Evolutionary conservation across 179 eudicot genomes (phyloP).

Genomic region (Amaranthus tricolor): DNA sequence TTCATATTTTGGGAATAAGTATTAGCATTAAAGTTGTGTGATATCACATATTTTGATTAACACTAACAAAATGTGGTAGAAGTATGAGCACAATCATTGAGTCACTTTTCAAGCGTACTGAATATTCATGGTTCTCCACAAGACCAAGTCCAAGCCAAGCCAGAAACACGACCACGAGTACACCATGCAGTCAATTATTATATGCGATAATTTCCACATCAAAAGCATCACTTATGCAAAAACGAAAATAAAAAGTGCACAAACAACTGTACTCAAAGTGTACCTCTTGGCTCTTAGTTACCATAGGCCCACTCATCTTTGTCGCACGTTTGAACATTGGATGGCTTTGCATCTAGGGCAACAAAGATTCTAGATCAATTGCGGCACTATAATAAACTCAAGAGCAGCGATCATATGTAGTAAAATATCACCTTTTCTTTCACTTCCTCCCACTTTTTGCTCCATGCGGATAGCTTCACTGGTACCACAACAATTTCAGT

Average conservation of each 20-base stretch:
- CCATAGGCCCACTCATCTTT: conserved; percentile 77
- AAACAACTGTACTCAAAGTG: not conserved
- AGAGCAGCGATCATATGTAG: not conserved
- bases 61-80: no score
- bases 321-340: conserved; percentile 70
- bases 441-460: conserved; percentile 74
- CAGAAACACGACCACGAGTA: not conserved
- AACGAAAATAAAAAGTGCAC: not conserved
- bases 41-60: no score
- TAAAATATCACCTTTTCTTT: conserved; percentile 60
- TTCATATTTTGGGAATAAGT: no score
- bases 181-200: not conserved
- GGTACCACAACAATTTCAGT: conserved; percentile 76
- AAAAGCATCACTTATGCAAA: no score
- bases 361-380: conserved; percentile 20
- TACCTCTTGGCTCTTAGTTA: conserved; percentile 88
- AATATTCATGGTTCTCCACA: not conserved
- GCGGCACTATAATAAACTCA: not conserved
- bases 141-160: not conserved
- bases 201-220: not conserved
- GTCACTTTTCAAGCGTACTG: not conserved
- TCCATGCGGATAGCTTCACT: conserved; percentile 63
- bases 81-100: not conserved
- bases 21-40: no score
- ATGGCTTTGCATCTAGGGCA: conserved; percentile 61